Conservation (phyloP, 805 yeast genomes). For the Dipodascus albidus region DNA sequence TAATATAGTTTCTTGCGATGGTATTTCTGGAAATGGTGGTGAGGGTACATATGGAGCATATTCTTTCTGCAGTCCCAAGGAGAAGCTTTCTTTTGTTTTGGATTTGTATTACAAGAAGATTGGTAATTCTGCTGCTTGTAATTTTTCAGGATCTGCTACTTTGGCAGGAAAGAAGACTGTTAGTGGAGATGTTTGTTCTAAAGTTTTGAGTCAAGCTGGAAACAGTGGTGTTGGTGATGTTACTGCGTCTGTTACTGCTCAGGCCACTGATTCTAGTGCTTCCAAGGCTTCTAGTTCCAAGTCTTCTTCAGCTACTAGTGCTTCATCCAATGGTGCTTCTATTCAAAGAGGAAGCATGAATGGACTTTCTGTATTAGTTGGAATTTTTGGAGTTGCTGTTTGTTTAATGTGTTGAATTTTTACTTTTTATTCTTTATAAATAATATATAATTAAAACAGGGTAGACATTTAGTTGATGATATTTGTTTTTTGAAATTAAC, state of each 20-base stretch:
- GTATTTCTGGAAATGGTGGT: constrained; percentile 48
- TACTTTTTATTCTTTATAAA: no score
- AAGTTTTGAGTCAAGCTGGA: constrained; percentile 54
- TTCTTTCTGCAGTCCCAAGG: constrained; percentile 62
- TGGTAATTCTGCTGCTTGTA: constrained; percentile 44
- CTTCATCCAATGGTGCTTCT: constrained; percentile 18
- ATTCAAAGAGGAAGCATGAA: neutral
- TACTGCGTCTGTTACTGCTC: constrained; percentile 28
- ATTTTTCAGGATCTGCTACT: constrained; percentile 62
- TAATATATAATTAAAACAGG: no score
- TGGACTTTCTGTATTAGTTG: neutral
- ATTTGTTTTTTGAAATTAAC: no score
- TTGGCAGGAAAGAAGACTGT: constrained; percentile 30
- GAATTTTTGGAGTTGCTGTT: neutral
- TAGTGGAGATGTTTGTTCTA: constrained; percentile 37
- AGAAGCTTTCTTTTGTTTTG: constrained; percentile 55
- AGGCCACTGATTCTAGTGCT: constrained; percentile 23
- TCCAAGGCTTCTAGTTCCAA: constrained; percentile 15
- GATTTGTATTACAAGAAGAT: constrained; percentile 51
- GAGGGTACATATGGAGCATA: constrained; percentile 61
- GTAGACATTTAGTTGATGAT: no score
- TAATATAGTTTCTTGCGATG: constrained; percentile 46
- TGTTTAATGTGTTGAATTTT: neutral
- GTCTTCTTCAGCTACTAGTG: constrained; percentile 18
- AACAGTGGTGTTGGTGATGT: constrained; percentile 53